Percentiles rank a stretch among this genome's conserved stretches.
Conservation (phyloP, 495 filamentous ascomycete species). For the Annulohypoxylon moriforme region DNA sequence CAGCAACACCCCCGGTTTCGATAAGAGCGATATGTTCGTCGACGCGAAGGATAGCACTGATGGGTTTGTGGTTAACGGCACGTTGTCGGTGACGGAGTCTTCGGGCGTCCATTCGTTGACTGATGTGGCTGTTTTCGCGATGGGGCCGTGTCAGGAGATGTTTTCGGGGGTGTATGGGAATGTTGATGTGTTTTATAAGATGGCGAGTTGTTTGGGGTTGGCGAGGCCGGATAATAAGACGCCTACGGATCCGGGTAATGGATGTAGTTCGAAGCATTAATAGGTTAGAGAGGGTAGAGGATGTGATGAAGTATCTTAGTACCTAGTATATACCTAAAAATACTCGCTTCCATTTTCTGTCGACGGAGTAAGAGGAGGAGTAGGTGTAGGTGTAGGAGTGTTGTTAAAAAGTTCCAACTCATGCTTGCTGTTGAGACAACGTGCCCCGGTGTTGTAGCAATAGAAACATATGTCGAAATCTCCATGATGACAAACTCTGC, state of each 20-base stretch:
- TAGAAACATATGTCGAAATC: background rate
- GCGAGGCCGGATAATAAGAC: constrained; percentile 47
- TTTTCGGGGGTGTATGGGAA: constrained; percentile 76
- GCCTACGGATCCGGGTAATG: constrained; percentile 56
- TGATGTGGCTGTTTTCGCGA: constrained; percentile 78
- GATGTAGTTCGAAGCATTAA: constrained; percentile 48
- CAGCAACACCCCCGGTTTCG: constrained; percentile 49
- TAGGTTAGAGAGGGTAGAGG: background rate
- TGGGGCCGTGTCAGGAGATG: constrained; percentile 75
- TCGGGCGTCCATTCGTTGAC: constrained; percentile 79
- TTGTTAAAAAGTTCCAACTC: background rate
- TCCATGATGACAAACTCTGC: background rate
- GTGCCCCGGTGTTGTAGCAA: background rate
- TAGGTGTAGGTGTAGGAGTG: background rate
- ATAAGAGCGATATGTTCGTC: constrained; percentile 63
- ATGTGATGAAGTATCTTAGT: background rate
- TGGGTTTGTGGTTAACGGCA: constrained; percentile 76
- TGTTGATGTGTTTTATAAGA: constrained; percentile 78
- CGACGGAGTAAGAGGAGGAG: too few relatives aligned
- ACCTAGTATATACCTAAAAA: background rate
- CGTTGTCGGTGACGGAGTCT: constrained; percentile 64
- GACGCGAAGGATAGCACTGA: constrained; percentile 70
- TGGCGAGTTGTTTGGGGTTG: constrained; percentile 75
- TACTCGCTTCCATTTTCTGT: background rate
- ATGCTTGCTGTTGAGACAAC: background rate